These are phyloP conservation scores for Zarea fungicola DNA, from an alignment of 2,329 filamentous ascomycete genomes.

Conservation along the genomic window DNA sequence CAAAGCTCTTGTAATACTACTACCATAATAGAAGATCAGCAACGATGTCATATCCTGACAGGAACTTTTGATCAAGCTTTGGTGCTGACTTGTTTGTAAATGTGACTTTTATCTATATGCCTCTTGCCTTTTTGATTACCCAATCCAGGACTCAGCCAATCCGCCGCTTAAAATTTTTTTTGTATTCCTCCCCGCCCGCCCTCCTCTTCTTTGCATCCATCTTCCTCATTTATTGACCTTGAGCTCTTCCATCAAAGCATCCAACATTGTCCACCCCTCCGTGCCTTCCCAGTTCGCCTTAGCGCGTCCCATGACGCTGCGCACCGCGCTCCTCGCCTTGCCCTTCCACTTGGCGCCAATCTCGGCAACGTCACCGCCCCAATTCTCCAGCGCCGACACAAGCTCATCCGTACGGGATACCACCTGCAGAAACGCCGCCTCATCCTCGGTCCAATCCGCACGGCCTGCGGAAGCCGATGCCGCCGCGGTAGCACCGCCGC, in stretches of 20 bases:
- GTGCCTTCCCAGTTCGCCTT: slow-evolving; percentile 79
- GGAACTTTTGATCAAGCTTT: too few species aligned
- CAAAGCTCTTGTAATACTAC: too few species aligned
- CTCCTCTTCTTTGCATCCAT: neutral
- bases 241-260: slow-evolving; percentile 51
- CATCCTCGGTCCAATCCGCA: slow-evolving; percentile 42
- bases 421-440: slow-evolving; percentile 63
- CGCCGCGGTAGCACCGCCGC: slow-evolving; percentile 6
- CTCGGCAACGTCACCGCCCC: slow-evolving; percentile 58
- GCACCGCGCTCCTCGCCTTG: slow-evolving; percentile 78
- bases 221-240: slow-evolving; percentile 29
- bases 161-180: neutral
- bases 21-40: neutral
- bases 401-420: slow-evolving; percentile 76
- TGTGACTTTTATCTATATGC: slow-evolving; percentile 2
- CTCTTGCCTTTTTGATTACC: neutral
- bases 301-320: slow-evolving; percentile 76
- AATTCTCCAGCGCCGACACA: slow-evolving; percentile 77
- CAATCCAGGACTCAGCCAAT: neutral
- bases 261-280: slow-evolving; percentile 59
- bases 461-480: neutral
- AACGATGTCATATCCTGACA: too few species aligned
- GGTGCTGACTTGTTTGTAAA: too few species aligned
- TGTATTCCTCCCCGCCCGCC: neutral
- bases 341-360: slow-evolving; percentile 81